Evolutionary conservation across 2,329 filamentous ascomycete genomes (phyloP).

Genomic region (Penicillium sp.): DNA sequence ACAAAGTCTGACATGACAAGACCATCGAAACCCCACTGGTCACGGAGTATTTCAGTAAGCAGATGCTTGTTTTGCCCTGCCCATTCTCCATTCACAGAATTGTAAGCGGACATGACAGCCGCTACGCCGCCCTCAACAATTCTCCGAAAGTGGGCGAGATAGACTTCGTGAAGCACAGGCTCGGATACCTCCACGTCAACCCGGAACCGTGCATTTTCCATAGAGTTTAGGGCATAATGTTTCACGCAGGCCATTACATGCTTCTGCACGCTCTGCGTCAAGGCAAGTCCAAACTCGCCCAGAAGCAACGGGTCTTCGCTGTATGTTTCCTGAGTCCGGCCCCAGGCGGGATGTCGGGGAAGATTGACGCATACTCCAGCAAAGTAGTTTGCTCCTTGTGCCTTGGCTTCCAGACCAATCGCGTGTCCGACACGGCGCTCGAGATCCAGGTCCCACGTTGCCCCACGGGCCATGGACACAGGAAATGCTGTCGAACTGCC

Average conservation of each 20-base stretch:
- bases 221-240: constrained; percentile 37
- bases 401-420: constrained; percentile 32
- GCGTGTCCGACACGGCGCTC: constrained; percentile 31
- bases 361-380: constrained; percentile 34
- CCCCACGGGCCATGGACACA: constrained; percentile 29
- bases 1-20: constrained; percentile 21
- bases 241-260: constrained; percentile 37
- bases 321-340: constrained; percentile 31
- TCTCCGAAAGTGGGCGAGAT: constrained; percentile 20
- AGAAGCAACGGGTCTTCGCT: constrained; percentile 30
- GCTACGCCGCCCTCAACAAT: constrained; percentile 18
- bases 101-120: constrained; percentile 19
- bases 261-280: constrained; percentile 27
- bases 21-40: constrained; percentile 17
- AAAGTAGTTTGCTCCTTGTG: constrained; percentile 34
- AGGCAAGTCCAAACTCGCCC: constrained; percentile 31
- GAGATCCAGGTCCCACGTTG: constrained; percentile 32
- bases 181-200: constrained; percentile 34
- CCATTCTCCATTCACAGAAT: constrained; percentile 19
- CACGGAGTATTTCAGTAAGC: constrained; percentile 14
- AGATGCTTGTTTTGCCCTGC: constrained; percentile 17
- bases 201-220: constrained; percentile 35
- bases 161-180: constrained; percentile 32
- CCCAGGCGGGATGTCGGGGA: constrained; percentile 31
- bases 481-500: constrained; percentile 12